Base-by-base conservation (phyloP, 108 stramenopile species). In the Schizochytrium sp. region DNA sequence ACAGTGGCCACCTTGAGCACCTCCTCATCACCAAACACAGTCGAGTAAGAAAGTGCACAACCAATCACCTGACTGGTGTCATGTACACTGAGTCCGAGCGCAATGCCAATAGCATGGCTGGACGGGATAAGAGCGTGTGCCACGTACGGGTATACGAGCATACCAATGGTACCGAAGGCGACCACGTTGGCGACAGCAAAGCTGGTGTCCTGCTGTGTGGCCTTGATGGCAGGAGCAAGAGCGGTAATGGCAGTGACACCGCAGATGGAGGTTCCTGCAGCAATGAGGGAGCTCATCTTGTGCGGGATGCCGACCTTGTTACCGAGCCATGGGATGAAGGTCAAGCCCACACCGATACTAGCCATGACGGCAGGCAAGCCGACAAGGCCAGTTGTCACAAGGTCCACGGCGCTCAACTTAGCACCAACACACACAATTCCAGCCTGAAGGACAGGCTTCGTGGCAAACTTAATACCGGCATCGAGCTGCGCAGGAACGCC, bases 181-280 rank as follows among this genome's bases (percentile, higher is more conserved):
- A 95, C 94, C 3, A 93, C 93, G 90, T 94, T 95, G 87, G 93
- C 94, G 15, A 95, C 93, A 3, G 94, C 94, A 1, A 94, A 91
- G 38, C 93, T 93, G 76, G 92, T 91, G 61, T 94, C 93, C n/a
- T 90, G 89, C 56, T 92, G 89, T 49, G 92, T 61, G 19, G 94
- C 94, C n/a, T 91, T 76, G 72, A 95, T 93, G 13, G 93, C 93
- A 3, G 94, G 94, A 17, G 93, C 92, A 53, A 92, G 76, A 4
- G 93, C 94, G 13, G 93, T 92, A 72, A 95, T 94, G 53, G 94
- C 94, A 3, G 94, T 95, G 42, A 95, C 94, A 8, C 94, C 94
- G 89, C 94, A 95, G 89, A 95, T 94, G 56, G 89, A 90, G 7
- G 93, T 94, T 19, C 94, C 94, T 2, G 94, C 93, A 50, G 93